phyloP scores from a whole-genome alignment of 176 grass and related monocot genomes.

The Metroxylon sagu region DNA sequence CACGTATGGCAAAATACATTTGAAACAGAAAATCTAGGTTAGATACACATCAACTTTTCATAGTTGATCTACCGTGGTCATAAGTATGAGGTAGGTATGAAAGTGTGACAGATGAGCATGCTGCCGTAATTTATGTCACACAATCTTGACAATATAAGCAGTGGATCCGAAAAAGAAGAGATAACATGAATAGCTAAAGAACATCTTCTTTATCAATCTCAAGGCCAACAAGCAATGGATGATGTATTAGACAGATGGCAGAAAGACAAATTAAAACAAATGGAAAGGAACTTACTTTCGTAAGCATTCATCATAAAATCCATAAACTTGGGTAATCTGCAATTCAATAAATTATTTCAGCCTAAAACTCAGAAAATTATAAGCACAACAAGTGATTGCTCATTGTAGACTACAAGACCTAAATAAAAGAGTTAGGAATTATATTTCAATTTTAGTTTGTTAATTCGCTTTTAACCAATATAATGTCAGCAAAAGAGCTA shows the following conservation, averaged over 20 bases:
- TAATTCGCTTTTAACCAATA: neutral
- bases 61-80: too few relatives aligned
- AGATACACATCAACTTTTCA: too few relatives aligned
- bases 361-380: neutral
- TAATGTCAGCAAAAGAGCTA: neutral
- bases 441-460: too few relatives aligned
- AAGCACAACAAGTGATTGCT: too few relatives aligned
- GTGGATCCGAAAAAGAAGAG: too few relatives aligned
- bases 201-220: neutral
- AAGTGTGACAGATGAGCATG: too few relatives aligned
- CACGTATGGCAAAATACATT: too few relatives aligned
- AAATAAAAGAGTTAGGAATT: neutral
- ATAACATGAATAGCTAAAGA: too few relatives aligned
- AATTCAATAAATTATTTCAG: constrained; percentile 10
- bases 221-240: constrained; percentile 1
- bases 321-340: constrained; percentile 79
- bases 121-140: too few relatives aligned
- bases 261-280: constrained; percentile 8
- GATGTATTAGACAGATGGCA: neutral
- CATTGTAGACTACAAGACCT: neutral
- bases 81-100: too few relatives aligned
- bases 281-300: constrained; percentile 43
- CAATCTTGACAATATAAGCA: too few relatives aligned
- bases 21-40: too few relatives aligned
- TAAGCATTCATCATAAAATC: constrained; percentile 65